Base-by-base conservation (phyloP, 1,284 basidiomycete species). In the Fomitopsis palustris region DNA sequence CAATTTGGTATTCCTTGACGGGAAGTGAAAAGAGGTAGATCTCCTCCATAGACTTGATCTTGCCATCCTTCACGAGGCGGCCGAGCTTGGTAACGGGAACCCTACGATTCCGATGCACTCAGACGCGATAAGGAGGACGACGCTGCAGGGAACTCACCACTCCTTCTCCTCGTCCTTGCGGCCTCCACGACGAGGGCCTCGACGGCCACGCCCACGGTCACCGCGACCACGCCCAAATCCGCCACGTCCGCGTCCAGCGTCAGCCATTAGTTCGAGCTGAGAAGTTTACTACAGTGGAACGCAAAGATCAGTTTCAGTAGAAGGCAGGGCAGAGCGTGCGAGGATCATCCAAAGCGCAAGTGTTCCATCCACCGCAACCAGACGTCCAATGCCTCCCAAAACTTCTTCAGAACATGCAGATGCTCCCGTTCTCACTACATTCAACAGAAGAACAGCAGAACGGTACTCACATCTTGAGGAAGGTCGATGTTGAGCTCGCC, bases 11-110 rank as follows among this genome's bases (percentile, higher is more conserved):
- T 81, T 98, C 95, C 81, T 98, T 98, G 78, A 98, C 92, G 67
- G 97, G 96, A 66, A 99, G 92, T 51, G 97, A 99, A 90, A 99
- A 99, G 73, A 99, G 93, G 84, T 99, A 99, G 81, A 99, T 98
- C 78, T 99, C 97, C 79, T 99, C 97, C 87, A 99, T 97, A 54
- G 95, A 98, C 83, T 97, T 98, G 85, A 99, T 98, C 84, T 99
- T 99, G 73, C 96, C 96, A 73, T 98, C 97, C 83, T 98, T 98
- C 59, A 98, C 96, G 71, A 99, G 88, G 78, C 96, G 96, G 65
- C 96, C 96, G 69, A 99, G 93, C 78, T 98, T 98, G 77, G 96
- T 99, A 78, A 99, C 97, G 72, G 96, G 96, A 66, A 92, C 90
- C 95, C 95, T 95, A 57, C 5, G 10, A 23, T 17, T 27, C 31